Evolutionary conservation across 2,329 filamentous ascomycete species (phyloP), one percentile per base, ranked within the genome.

Genomic region (Albophoma yamanashiensis): DNA sequence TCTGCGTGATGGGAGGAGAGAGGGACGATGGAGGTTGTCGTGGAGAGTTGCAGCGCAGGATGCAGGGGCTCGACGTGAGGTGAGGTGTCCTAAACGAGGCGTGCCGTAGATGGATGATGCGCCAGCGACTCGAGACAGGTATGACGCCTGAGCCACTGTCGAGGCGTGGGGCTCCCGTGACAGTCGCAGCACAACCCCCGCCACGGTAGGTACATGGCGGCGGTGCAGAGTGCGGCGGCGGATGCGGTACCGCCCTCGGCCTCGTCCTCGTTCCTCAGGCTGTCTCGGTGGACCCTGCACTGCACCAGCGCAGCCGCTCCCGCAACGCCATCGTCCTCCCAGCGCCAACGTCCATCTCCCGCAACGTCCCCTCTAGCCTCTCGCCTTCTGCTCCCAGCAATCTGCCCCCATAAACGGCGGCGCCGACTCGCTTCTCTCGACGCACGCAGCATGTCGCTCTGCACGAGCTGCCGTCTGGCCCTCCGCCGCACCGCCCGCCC

Each of bases 391-490:
- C 47, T 53, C 45, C 14, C 27, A 31, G 7, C 25, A 34, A n/a
- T 53, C 17, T 9, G 15, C 47, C 36, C 45, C 14, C 27, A 31
- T 3, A 15, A 34, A 8, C 50, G 20, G 9, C 50, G 3, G 9
- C 31, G 7, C 15, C 25, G 14, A 20, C 47, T 31, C 27, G 47
- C 47, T 6, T n/a, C 27, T 11, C 15, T 4, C 17, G 11, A 15
- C 50, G 50, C 31, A n/a, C 17, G 9, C 56, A 50, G 56, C 60
- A 74, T 73, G 71, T 57, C 65, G 12, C 52, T 73, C 58, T 74
- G 73, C 63, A 56, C 62, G 43, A 66, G 63, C 58, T 75, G 73
- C 59, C 69, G 70, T 22, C 60, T 66, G 42, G 65, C 66, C 56
- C 59, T 65, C 38, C 57, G 62, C 52, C 57, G 57, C 3, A 31